phyloP scores from a whole-genome alignment of 148 eudicot species.

The Diospyros kaki region DNA sequence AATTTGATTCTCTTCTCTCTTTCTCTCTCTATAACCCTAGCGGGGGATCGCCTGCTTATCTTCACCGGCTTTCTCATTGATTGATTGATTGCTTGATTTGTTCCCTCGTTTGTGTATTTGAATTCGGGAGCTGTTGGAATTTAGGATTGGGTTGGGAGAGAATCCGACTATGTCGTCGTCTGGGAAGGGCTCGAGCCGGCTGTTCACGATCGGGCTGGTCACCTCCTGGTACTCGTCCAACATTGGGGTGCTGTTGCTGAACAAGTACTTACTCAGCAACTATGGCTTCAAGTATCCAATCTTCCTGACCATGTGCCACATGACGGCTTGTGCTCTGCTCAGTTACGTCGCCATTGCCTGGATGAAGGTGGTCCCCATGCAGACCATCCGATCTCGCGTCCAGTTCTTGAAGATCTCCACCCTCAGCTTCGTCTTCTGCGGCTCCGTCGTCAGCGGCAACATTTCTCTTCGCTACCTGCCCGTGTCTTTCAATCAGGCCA shows the following conservation, averaged over 20 bases:
- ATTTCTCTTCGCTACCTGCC: slow-evolving; percentile 23
- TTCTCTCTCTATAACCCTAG: neutral
- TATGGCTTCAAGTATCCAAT: slow-evolving; percentile 30
- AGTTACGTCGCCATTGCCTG: slow-evolving; percentile 27
- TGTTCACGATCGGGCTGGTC: slow-evolving; percentile 15
- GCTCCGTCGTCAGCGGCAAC: slow-evolving; percentile 26
- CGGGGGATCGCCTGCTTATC: neutral
- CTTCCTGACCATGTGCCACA: slow-evolving; percentile 32
- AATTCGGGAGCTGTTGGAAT: slow-evolving; percentile 11
- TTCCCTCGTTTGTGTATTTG: neutral
- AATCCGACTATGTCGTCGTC: slow-evolving; percentile 23
- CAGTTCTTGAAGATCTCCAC: slow-evolving; percentile 25
- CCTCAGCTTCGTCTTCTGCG: slow-evolving; percentile 22
- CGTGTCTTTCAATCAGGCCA: slow-evolving; percentile 26
- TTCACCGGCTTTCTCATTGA: too few relatives aligned
- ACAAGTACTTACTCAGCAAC: slow-evolving; percentile 25
- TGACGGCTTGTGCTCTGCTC: slow-evolving; percentile 27
- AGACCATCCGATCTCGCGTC: slow-evolving; percentile 14
- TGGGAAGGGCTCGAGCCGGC: slow-evolving; percentile 1
- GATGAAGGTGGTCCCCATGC: slow-evolving; percentile 23
- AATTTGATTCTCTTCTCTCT: too few relatives aligned
- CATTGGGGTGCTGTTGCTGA: slow-evolving; percentile 30
- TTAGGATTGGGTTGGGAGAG: neutral
- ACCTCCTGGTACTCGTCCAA: slow-evolving; percentile 27
- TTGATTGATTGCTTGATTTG: neutral